phyloP scores from a whole-genome alignment of 2,329 filamentous ascomycete species.

The Hymenoscyphus scutula region DNA sequence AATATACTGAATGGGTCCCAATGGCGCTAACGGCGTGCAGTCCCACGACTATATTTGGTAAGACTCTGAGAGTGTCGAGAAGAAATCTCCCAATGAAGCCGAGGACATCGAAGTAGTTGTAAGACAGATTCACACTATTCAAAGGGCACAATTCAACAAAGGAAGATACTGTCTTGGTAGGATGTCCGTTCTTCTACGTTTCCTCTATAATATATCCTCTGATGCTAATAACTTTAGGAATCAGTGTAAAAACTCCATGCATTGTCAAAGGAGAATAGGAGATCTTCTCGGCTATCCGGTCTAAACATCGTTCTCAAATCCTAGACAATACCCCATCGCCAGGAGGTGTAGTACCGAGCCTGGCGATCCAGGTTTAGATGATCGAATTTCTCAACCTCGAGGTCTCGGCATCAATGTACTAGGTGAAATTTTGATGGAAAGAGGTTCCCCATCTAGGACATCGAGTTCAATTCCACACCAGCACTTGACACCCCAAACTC shows the following conservation, averaged over 20 bases:
- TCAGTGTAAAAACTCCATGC: slow-evolving; percentile 47
- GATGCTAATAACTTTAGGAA: slow-evolving; percentile 32
- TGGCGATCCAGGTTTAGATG: slow-evolving; percentile 40
- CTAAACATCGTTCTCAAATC: slow-evolving; percentile 40
- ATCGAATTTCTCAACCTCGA: slow-evolving; percentile 44
- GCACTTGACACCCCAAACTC: slow-evolving; percentile 46
- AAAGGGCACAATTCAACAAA: slow-evolving; percentile 44
- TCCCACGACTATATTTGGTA: slow-evolving; percentile 41
- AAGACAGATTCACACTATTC: slow-evolving; percentile 23
- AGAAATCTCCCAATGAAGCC: slow-evolving; percentile 40
- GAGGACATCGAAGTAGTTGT: slow-evolving; percentile 46
- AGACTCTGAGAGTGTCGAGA: slow-evolving; percentile 42
- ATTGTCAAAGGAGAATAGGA: slow-evolving; percentile 46
- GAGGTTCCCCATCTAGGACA: slow-evolving; percentile 38
- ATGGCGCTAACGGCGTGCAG: slow-evolving; percentile 5
- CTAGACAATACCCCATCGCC: slow-evolving; percentile 35
- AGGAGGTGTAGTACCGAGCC: slow-evolving; percentile 42
- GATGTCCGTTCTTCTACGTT: slow-evolving; percentile 3
- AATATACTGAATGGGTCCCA: slow-evolving; percentile 2
- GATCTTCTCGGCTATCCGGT: slow-evolving; percentile 45
- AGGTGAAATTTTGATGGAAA: slow-evolving; percentile 43
- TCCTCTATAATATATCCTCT: background rate
- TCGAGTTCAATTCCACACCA: slow-evolving; percentile 49
- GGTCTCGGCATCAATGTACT: slow-evolving; percentile 48
- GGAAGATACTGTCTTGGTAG: slow-evolving; percentile 39